These are phyloP conservation scores for Penicillium hesseltinei DNA, from an alignment of 2,329 filamentous ascomycete genomes.

Conservation along the genomic window DNA sequence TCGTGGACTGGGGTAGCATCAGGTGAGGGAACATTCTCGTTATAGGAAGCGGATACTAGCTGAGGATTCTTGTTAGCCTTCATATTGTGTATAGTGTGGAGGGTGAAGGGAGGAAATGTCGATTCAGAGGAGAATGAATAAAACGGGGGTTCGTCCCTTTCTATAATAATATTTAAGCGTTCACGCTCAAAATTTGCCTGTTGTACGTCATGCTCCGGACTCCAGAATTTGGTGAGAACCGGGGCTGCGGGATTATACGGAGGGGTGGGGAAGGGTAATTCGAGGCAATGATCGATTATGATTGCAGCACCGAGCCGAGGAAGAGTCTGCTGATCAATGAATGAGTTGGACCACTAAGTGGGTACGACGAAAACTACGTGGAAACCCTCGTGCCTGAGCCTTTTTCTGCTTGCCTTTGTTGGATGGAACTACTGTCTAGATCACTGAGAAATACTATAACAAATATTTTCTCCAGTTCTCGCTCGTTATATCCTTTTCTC, in stretches of 20 bases:
- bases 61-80: slow-evolving; percentile 24
- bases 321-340: slow-evolving; percentile 3
- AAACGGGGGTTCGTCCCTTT: neutral
- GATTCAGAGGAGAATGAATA: neutral
- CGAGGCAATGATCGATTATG: slow-evolving; percentile 1
- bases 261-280: slow-evolving; percentile 13
- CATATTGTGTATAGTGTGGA: slow-evolving; percentile 15
- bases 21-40: slow-evolving; percentile 19
- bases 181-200: neutral
- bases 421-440: neutral
- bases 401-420: neutral
- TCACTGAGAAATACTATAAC: neutral
- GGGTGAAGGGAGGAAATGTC: neutral
- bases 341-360: neutral
- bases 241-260: slow-evolving; percentile 18
- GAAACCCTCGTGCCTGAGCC: neutral
- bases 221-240: slow-evolving; percentile 17
- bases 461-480: neutral
- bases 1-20: neutral
- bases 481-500: neutral
- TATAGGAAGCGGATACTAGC: slow-evolving; percentile 25
- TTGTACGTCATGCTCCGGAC: slow-evolving; percentile 19
- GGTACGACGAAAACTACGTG: neutral
- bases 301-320: slow-evolving; percentile 4
- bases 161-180: neutral